Base-by-base conservation (phyloP, 306 rosid genomes). In the Heteromeles arbutifolia region DNA sequence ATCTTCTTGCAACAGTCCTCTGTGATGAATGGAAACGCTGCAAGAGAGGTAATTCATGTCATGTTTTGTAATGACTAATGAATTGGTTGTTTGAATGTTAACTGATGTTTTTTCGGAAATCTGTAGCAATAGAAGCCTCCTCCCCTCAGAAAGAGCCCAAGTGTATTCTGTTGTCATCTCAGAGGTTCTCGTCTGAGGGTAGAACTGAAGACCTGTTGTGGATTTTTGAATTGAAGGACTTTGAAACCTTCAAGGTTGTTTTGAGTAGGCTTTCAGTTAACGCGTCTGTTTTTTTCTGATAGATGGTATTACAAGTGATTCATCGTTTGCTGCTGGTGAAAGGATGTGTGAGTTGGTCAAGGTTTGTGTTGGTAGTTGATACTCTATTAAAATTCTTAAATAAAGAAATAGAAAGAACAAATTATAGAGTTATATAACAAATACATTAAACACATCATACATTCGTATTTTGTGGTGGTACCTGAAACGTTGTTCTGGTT, bases 291-390 rank as follows among this genome's bases (percentile, higher is more conserved):
- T 80, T 34, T 77, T 78, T 26, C 77, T 81, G 74, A 63, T 89
- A 84, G 91, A 77, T 82, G 85, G 59, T 82, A 77, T 87, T 72
- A 69, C 90, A 41, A 80, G 87, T 29, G 91, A 80, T 62, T 95
- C 97, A 67, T 90, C 98, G 19, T 78, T 86, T 71, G 74, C 85
- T 76, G 90, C 90, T 66, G 98, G 97, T 78, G 88, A 87, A 87
- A 89, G 88, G 88, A 92, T 95, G 97, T 89, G 82, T 11, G 97
- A 95, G 84, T 79, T 88, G 86, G 92, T 85, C 72, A 95, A 95
- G 97, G 98, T 95, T 39, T 63, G 86, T 83, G 73, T 77, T 65
- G 70, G 8, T 80, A 81, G 76, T 75, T 65, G 70, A 6, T 80
- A 80, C 67, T 65, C 26, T 12, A 58, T 22, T 14, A 17, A 24